These are phyloP conservation scores for Bocquillonia castaneifolia DNA, from an alignment of 441 rosid genomes.

Conservation along the genomic window DNA sequence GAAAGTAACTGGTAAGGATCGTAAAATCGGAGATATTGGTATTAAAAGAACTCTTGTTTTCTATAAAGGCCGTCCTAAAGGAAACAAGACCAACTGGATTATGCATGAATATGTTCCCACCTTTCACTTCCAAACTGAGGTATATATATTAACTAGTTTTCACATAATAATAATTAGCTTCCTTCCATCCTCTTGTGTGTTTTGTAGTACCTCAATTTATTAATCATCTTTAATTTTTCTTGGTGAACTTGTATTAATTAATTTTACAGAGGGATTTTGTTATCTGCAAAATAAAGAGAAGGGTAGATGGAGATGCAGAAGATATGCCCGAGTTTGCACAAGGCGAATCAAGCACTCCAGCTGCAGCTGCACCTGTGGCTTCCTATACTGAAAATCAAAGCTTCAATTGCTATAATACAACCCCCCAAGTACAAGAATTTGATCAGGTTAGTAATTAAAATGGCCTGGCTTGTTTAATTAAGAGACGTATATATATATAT, in stretches of 20 bases:
- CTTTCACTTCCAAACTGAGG: constrained; percentile 10
- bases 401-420: too few relatives aligned
- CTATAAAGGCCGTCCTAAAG: constrained; percentile 27
- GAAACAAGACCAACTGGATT: constrained; percentile 40
- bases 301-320: not conserved
- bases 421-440: not conserved
- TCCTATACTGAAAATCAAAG: not conserved
- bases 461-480: too few relatives aligned
- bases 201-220: too few relatives aligned
- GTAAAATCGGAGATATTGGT: constrained; percentile 33
- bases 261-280: constrained; percentile 26
- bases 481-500: not conserved
- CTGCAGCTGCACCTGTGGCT: not conserved
- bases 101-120: constrained; percentile 48
- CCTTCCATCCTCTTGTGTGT: too few relatives aligned
- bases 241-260: not conserved
- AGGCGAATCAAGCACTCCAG: constrained; percentile 2
- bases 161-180: too few relatives aligned
- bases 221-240: not conserved
- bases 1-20: constrained; percentile 30
- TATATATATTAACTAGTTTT: not conserved
- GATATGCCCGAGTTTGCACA: constrained; percentile 3
- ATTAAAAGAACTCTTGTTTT: constrained; percentile 46
- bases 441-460: constrained; percentile 9
- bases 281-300: constrained; percentile 28